phyloP scores from a whole-genome alignment of 306 rosid genomes.

The Ochetophila trinervis region DNA sequence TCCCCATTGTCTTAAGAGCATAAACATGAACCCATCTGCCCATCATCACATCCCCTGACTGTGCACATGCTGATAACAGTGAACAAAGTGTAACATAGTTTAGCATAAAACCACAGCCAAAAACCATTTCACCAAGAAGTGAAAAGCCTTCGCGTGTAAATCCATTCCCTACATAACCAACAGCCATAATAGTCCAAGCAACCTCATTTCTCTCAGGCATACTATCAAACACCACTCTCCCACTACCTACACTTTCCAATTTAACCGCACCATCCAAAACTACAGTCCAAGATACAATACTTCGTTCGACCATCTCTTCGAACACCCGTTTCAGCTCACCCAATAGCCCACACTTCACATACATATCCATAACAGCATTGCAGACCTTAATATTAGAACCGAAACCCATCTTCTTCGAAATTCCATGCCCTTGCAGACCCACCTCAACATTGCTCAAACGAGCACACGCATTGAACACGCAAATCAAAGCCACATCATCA shows the following conservation, averaged over 20 bases:
- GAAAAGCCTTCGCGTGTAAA: constrained; percentile 40
- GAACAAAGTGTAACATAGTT: constrained; percentile 58
- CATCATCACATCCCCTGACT: constrained; percentile 45
- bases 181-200: constrained; percentile 75
- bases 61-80: constrained; percentile 52
- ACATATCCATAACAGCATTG: constrained; percentile 66
- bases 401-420: constrained; percentile 44
- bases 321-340: constrained; percentile 51
- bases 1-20: constrained; percentile 50
- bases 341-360: constrained; percentile 56
- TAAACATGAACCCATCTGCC: constrained; percentile 73
- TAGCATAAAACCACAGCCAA: constrained; percentile 39
- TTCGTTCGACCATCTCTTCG: constrained; percentile 43
- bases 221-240: constrained; percentile 52
- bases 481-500: constrained; percentile 52
- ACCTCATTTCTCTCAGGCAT: constrained; percentile 77
- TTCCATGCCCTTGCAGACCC: constrained; percentile 47
- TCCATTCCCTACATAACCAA: constrained; percentile 52
- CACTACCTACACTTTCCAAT: constrained; percentile 58
- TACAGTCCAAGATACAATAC: constrained; percentile 76
- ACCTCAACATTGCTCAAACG: constrained; percentile 33
- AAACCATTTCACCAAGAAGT: constrained; percentile 56
- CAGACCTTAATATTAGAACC: constrained; percentile 36
- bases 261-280: constrained; percentile 58
- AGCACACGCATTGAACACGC: constrained; percentile 44